These are phyloP conservation scores for Fusarium pilosicola DNA, from an alignment of 2,329 filamentous ascomycete genomes.

Conservation along the genomic window DNA sequence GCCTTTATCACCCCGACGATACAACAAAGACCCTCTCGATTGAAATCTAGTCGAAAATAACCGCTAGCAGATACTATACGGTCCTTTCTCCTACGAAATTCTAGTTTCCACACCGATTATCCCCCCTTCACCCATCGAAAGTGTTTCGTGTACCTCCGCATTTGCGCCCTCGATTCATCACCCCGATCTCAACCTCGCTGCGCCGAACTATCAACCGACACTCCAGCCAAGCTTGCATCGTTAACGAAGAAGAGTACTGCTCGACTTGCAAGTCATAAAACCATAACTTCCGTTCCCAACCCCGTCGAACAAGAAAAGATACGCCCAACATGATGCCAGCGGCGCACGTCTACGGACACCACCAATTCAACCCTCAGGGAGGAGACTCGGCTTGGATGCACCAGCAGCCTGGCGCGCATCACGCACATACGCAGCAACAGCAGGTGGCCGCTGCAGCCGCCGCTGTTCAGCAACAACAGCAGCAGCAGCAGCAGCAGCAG, in stretches of 20 bases:
- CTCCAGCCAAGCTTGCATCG: conserved; percentile 1
- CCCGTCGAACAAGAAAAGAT: conserved; percentile 24
- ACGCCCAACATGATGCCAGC: conserved; percentile 67
- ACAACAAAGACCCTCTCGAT: not conserved
- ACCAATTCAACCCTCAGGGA: conserved; percentile 70
- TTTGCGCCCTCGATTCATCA: conserved; percentile 36
- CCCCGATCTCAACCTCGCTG: conserved; percentile 19
- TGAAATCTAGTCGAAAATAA: not conserved
- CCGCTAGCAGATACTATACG: not conserved
- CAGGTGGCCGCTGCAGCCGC: conserved; percentile 54
- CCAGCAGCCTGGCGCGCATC: conserved; percentile 66
- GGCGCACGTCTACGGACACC: conserved; percentile 73
- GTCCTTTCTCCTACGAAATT: not conserved
- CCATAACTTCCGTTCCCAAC: not conserved
- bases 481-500: conserved; percentile 64
- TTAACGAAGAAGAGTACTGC: not conserved
- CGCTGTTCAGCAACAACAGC: conserved; percentile 63
- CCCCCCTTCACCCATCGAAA: conserved; percentile 1
- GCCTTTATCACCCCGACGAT: conserved; percentile 10
- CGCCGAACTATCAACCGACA: conserved; percentile 19
- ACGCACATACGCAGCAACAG: conserved; percentile 66
- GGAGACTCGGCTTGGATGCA: conserved; percentile 74
- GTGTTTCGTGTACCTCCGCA: conserved; percentile 26
- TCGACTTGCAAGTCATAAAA: not conserved
- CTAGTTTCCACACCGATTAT: not conserved